A percentile compares a stretch with the other conserved stretches of the same genome.
These are phyloP conservation scores for Tetramitus jugosus DNA, from an alignment of 208 protist genomes.

Conservation along the genomic window DNA sequence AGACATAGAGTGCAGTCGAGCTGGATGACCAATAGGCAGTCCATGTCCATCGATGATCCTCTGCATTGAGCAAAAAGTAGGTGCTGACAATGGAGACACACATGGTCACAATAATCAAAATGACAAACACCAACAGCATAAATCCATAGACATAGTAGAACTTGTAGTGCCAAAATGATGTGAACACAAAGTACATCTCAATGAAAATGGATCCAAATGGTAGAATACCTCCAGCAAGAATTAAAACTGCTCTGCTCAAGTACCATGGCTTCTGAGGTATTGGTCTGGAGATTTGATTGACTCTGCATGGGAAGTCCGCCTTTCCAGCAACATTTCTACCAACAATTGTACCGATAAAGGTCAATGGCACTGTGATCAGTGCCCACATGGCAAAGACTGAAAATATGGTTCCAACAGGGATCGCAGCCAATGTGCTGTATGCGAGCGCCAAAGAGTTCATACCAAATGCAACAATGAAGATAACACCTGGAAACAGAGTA, in stretches of 20 bases:
- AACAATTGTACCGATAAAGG: conserved; percentile 67
- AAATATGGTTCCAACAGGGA: conserved; percentile 52
- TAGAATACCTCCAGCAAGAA: conserved; percentile 71
- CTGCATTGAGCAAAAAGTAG: conserved; percentile 81
- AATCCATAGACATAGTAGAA: conserved; percentile 92
- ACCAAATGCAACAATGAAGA: conserved; percentile 39
- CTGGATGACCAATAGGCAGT: conserved; percentile 66
- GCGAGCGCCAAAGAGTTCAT: conserved; percentile 65
- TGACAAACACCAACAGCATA: conserved; percentile 72
- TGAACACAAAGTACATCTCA: conserved; percentile 88
- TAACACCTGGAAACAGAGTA: conserved; percentile 49
- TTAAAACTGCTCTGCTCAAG: conserved; percentile 38
- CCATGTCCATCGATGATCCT: conserved; percentile 86
- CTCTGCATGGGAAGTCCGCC: background rate
- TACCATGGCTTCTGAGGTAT: conserved; percentile 38
- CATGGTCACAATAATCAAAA: conserved; percentile 71
- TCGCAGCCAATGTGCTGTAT: conserved; percentile 56
- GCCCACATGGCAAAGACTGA: conserved; percentile 61
- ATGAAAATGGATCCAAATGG: conserved; percentile 89
- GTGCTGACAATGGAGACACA: conserved; percentile 73
- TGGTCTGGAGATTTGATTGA: conserved; percentile 4
- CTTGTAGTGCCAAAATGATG: conserved; percentile 90
- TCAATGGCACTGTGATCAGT: conserved; percentile 66
- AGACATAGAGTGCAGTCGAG: conserved; percentile 66
- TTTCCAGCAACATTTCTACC: conserved; percentile 49